phyloP scores from a whole-genome alignment of 169 alveolate species.

The Miamiensis avidus region DNA sequence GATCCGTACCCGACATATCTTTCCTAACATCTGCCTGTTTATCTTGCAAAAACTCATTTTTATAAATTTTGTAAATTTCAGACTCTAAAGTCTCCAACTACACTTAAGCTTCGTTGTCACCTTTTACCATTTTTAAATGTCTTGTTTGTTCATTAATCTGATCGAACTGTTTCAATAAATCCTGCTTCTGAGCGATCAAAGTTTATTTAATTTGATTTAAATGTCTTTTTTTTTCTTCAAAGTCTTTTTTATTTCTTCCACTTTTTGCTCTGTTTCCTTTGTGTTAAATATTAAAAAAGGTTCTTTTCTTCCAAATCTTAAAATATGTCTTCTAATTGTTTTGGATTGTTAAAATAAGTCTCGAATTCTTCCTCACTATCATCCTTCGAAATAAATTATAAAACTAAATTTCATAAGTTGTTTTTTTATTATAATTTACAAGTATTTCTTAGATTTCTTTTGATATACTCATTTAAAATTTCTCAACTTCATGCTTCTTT shows the following conservation, averaged over 20 bases:
- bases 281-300: slow-evolving; percentile 64
- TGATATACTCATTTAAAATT: neutral
- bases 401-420: neutral
- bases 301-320: slow-evolving; percentile 67
- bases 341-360: slow-evolving; percentile 54
- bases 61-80: slow-evolving; percentile 24
- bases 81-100: slow-evolving; percentile 10
- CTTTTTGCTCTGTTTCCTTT: slow-evolving; percentile 66
- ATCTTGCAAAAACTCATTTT: slow-evolving; percentile 8
- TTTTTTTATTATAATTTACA: too few species aligned
- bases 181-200: slow-evolving; percentile 33
- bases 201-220: slow-evolving; percentile 47
- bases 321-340: slow-evolving; percentile 60
- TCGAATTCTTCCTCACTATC: slow-evolving; percentile 64
- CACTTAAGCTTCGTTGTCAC: slow-evolving; percentile 22
- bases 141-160: slow-evolving; percentile 24
- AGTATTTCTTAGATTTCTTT: slow-evolving; percentile 1
- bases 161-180: slow-evolving; percentile 43
- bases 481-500: slow-evolving; percentile 14
- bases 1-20: slow-evolving; percentile 40
- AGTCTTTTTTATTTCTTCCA: slow-evolving; percentile 59
- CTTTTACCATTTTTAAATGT: slow-evolving; percentile 25
- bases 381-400: slow-evolving; percentile 36
- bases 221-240: slow-evolving; percentile 39
- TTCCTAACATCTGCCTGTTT: slow-evolving; percentile 41